Conservation (phyloP, 2,329 filamentous ascomycete species). For the Neofusicoccum sp. region DNA sequence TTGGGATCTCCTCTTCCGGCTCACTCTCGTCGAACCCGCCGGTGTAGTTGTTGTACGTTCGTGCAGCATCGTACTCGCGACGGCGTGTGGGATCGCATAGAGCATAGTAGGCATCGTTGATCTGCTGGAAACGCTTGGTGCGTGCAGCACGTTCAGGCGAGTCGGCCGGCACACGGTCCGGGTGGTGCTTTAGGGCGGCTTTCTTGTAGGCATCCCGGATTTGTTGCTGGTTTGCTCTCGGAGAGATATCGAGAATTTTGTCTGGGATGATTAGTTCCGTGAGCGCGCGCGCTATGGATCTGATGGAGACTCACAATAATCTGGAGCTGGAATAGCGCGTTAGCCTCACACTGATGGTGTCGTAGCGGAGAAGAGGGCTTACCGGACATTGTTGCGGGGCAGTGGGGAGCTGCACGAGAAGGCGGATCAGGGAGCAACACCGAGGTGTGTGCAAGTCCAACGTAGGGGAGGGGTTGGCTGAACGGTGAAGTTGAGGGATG, state of each 20-base stretch:
- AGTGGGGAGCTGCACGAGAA: background rate
- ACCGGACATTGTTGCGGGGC: constrained; percentile 23
- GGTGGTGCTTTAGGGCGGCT: constrained; percentile 82
- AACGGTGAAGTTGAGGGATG: background rate
- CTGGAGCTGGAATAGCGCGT: constrained; percentile 31
- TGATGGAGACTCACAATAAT: constrained; percentile 30
- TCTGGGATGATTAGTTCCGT: constrained; percentile 54
- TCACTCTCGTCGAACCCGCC: constrained; percentile 46
- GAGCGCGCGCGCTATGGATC: background rate
- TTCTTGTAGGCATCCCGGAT: constrained; percentile 95
- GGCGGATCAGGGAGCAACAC: background rate
- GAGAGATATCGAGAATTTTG: constrained; percentile 70
- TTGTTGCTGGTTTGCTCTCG: constrained; percentile 77
- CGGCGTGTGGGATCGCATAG: constrained; percentile 78
- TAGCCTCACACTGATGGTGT: constrained; percentile 10
- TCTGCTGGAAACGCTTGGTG: constrained; percentile 86
- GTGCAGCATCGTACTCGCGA: constrained; percentile 80
- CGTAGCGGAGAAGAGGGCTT: background rate
- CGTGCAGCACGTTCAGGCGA: constrained; percentile 80
- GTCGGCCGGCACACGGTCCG: constrained; percentile 82
- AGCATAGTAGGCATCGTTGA: constrained; percentile 92
- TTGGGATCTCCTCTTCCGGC: constrained; percentile 55
- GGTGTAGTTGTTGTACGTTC: constrained; percentile 55
- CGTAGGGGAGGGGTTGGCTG: background rate
- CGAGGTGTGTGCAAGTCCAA: too few relatives aligned